Conservation (phyloP, 2,329 filamentous ascomycete genomes). For the Coniosporium tulheliwenetii region DNA sequence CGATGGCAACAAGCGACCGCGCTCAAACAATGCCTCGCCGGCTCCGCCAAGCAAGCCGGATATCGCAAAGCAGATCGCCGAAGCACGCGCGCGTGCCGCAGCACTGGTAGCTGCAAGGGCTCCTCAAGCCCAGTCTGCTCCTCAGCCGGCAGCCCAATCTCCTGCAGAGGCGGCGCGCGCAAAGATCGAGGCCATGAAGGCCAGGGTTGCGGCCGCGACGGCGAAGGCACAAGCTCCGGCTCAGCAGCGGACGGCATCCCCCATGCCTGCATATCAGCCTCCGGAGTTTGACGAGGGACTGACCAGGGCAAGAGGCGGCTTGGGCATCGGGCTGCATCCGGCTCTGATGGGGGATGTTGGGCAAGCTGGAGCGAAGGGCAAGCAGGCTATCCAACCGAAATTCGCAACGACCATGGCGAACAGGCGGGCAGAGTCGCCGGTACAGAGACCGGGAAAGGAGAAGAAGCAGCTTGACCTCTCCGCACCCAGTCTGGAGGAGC, state of each 20-base stretch:
- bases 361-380: slow-evolving; percentile 23
- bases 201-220: slow-evolving; percentile 63
- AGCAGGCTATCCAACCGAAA: slow-evolving; percentile 31
- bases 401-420: slow-evolving; percentile 40
- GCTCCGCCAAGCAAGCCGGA: slow-evolving; percentile 11
- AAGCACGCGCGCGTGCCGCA: slow-evolving; percentile 10
- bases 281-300: slow-evolving; percentile 32
- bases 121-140: slow-evolving; percentile 2
- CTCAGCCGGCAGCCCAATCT: slow-evolving; percentile 4
- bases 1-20: slow-evolving; percentile 23
- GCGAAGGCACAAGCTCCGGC: slow-evolving; percentile 26
- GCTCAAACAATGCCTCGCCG: slow-evolving; percentile 20
- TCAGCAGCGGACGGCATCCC: slow-evolving; percentile 28
- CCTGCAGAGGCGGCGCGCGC: neutral
- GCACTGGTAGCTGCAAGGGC: slow-evolving; percentile 2
- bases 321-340: slow-evolving; percentile 65
- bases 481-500: slow-evolving; percentile 41
- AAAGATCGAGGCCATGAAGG: slow-evolving; percentile 64
- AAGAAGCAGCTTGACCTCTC: slow-evolving; percentile 41
- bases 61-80: slow-evolving; percentile 15
- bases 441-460: slow-evolving; percentile 15
- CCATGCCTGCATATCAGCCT: slow-evolving; percentile 20
- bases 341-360: slow-evolving; percentile 42
- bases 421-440: slow-evolving; percentile 30
- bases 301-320: slow-evolving; percentile 43